These are phyloP conservation scores for Endogone sp. DNA, from an alignment of 192 early-diverging fungal species.

Conservation along the genomic window DNA sequence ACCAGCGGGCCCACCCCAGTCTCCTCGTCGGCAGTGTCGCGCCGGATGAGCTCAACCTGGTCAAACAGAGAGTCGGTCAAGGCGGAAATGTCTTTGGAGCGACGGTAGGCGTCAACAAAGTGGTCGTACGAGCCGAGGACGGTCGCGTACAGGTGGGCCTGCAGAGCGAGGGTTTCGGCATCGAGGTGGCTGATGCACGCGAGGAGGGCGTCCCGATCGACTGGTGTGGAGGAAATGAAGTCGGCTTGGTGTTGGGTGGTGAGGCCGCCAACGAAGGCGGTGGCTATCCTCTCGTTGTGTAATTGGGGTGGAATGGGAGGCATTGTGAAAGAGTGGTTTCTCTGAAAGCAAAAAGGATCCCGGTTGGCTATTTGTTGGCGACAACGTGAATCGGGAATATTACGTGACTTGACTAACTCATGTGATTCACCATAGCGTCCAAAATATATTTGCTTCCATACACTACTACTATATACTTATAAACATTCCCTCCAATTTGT, in stretches of 20 bases:
- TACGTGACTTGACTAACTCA: no score
- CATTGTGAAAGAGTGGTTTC: no score
- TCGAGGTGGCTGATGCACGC: neutral
- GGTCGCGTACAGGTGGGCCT: neutral
- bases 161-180: neutral
- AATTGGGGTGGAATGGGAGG: neutral
- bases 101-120: neutral
- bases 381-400: no score
- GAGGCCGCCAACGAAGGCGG: neutral
- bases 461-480: no score
- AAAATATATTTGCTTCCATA: no score
- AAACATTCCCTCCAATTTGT: no score
- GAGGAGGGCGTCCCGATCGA: neutral
- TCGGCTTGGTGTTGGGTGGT: neutral
- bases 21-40: neutral
- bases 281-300: neutral
- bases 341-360: no score
- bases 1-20: neutral
- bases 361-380: no score
- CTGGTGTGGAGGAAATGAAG: neutral
- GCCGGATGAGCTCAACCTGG: neutral
- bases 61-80: neutral
- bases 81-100: neutral
- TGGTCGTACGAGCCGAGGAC: neutral
- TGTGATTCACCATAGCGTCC: no score